phyloP scores from a whole-genome alignment of 1,284 basidiomycete genomes.

The Irpex sp. region DNA sequence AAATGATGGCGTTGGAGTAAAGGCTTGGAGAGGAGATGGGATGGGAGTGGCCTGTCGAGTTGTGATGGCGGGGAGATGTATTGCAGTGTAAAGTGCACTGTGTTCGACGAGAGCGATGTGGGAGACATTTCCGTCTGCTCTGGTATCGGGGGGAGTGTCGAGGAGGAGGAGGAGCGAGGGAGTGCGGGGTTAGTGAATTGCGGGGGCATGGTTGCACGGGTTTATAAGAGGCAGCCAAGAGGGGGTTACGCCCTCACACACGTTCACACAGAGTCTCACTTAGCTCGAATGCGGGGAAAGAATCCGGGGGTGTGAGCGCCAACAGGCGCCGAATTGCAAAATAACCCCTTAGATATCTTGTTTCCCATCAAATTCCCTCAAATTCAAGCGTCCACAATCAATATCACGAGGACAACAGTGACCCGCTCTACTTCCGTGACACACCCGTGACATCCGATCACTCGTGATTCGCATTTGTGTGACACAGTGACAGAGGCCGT shows the following conservation, averaged over 20 bases:
- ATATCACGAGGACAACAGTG: not conserved
- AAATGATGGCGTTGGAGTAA: slow-evolving; percentile 67
- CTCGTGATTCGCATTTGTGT: not conserved
- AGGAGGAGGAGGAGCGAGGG: slow-evolving; percentile 7
- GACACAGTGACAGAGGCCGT: no score
- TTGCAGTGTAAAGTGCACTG: slow-evolving; percentile 48
- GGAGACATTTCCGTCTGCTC: slow-evolving; percentile 27
- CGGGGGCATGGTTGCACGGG: not conserved
- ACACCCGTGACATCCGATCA: not conserved
- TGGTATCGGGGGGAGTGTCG: slow-evolving; percentile 1
- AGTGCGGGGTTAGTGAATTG: slow-evolving; percentile 4
- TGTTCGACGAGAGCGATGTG: slow-evolving; percentile 33
- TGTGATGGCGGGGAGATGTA: slow-evolving; percentile 54
- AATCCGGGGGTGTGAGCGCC: not conserved
- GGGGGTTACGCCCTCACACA: not conserved
- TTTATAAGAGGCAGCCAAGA: not conserved
- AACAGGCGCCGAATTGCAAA: slow-evolving; percentile 6
- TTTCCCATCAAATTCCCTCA: slow-evolving; percentile 7
- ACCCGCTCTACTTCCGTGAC: not conserved
- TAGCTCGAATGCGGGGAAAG: not conserved
- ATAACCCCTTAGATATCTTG: slow-evolving; percentile 4
- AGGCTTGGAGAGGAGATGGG: slow-evolving; percentile 54
- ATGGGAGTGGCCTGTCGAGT: slow-evolving; percentile 47
- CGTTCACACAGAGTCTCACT: not conserved
- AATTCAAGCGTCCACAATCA: slow-evolving; percentile 6